Percentiles rank a stretch among this genome's conserved stretches.
Evolutionary conservation across 2,329 filamentous ascomycete genomes (phyloP).

Genomic region (Xylariales sp.): DNA sequence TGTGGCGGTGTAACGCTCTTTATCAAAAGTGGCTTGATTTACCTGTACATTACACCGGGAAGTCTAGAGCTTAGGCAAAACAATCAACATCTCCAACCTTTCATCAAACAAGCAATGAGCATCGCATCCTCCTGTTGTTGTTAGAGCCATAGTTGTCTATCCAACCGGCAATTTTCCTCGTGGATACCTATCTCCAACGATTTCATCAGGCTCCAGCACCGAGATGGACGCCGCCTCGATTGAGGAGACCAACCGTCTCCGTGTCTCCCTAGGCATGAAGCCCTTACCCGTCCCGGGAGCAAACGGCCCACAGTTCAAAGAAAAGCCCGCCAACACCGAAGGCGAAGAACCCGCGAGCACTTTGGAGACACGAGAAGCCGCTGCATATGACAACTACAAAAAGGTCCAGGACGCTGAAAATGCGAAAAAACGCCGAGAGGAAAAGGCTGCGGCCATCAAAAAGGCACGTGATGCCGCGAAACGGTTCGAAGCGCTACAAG

Average conservation of each 20-base stretch:
- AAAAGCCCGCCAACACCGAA: slow-evolving; percentile 54
- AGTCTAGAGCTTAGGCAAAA: neutral
- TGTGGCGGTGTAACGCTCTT: neutral
- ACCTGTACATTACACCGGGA: too few species aligned
- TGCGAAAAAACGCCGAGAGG: slow-evolving; percentile 81
- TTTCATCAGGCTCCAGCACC: neutral
- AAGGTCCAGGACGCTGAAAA: slow-evolving; percentile 76
- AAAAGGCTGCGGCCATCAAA: slow-evolving; percentile 84
- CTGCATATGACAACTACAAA: slow-evolving; percentile 78
- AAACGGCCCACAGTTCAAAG: slow-evolving; percentile 53
- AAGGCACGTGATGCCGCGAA: slow-evolving; percentile 87
- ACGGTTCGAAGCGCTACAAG: slow-evolving; percentile 79
- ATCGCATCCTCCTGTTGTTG: neutral
- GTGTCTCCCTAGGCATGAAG: slow-evolving; percentile 88
- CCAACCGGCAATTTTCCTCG: neutral
- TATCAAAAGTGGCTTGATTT: slow-evolving; percentile 6
- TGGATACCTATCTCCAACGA: neutral
- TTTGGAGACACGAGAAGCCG: slow-evolving; percentile 81
- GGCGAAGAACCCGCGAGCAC: slow-evolving; percentile 78
- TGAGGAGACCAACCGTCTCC: slow-evolving; percentile 93
- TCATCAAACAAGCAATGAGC: slow-evolving; percentile 8
- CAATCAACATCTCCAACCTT: slow-evolving; percentile 23
- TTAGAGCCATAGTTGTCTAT: neutral
- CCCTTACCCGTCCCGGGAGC: slow-evolving; percentile 85
- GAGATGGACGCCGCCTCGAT: slow-evolving; percentile 78